Conservation (phyloP, 2,329 filamentous ascomycete species). For the Acrodontium crateriforme region DNA sequence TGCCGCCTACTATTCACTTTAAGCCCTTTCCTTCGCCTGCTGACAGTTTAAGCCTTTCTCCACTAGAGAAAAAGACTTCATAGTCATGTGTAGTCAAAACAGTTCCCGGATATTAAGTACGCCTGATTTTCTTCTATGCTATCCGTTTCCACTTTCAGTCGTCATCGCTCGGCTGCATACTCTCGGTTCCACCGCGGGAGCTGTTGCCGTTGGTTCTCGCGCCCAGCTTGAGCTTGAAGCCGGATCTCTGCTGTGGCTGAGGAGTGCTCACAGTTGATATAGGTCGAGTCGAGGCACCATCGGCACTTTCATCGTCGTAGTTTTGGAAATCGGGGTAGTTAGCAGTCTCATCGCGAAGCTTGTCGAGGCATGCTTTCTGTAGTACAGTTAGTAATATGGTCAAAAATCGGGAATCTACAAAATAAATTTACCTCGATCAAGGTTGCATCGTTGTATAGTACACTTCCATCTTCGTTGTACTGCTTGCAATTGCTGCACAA, state of each 20-base stretch:
- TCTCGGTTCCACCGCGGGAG: slow-evolving; percentile 28
- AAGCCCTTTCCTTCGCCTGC: too few relatives aligned
- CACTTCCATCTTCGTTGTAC: slow-evolving; percentile 91
- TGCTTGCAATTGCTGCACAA: slow-evolving; percentile 85
- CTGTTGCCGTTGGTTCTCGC: slow-evolving; percentile 11
- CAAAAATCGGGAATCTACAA: slow-evolving; percentile 1
- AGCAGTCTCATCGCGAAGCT: slow-evolving; percentile 40
- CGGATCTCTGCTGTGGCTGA: slow-evolving; percentile 31
- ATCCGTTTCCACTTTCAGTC: slow-evolving; percentile 33
- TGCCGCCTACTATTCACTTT: too few relatives aligned
- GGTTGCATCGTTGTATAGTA: slow-evolving; percentile 84
- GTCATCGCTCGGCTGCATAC: slow-evolving; percentile 39
- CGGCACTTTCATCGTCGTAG: slow-evolving; percentile 35
- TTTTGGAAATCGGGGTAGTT: slow-evolving; percentile 43
- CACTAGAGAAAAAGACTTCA: too few relatives aligned
- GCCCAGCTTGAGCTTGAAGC: slow-evolving; percentile 54
- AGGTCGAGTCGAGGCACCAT: slow-evolving; percentile 36
- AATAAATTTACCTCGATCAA: slow-evolving; percentile 66
- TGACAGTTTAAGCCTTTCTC: too few relatives aligned
- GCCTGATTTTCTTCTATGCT: too few relatives aligned
- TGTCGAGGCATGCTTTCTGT: slow-evolving; percentile 30
- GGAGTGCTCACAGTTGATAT: slow-evolving; percentile 50
- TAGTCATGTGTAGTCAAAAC: too few relatives aligned
- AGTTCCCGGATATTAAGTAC: too few relatives aligned
- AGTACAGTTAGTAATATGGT: slow-evolving; percentile 2